Base-by-base conservation (phyloP, 2,329 filamentous ascomycete genomes). In the Myriosclerotinia duriaeana region DNA sequence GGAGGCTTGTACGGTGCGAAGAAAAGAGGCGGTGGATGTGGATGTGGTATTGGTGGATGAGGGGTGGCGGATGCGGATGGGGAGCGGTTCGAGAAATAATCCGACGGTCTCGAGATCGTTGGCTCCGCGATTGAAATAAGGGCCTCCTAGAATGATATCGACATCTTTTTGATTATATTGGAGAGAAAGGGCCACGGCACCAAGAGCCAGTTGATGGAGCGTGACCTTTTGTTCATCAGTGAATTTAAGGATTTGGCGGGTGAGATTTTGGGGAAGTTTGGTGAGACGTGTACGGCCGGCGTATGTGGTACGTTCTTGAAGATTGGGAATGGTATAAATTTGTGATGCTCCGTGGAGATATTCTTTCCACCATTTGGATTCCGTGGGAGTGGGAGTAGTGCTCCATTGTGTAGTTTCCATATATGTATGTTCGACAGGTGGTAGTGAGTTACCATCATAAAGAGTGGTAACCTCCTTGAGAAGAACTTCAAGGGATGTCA, bases 111-210 rank as follows among this genome's bases (percentile, higher is more conserved):
- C 59, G 17, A 70, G 38, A 60, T 76, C 75, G 15, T 69, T 68
- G 1, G 67, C 67, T 1, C n/a, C 30, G 20, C 75, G 74, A 64
- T 76, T 76, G 7, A 75, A 42, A 40, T 72, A 76, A 14, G 76
- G 76, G 12, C 56, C 65, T 5, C 76, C 76, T 1, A 77, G 15
- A 2, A 72, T 54, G 12, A 77, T 69, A 60, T 77, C 76, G 7
- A 30, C 3, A 9, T 52, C 34, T 2, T 53, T 40, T 17, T n/a
- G 53, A 9, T 42, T 20, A 20, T 54, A 14, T 17, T 53, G 36
- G 2, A 66, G 42, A 2, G 66, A 56, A 17, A 69, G 44, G 8
- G 54, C 52, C 3, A 68, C 66, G 2, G 68, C 68, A 17, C 66
- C 59, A 4, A 69, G 64, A 12, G 64, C 54, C 3, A 69, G 8